Percentiles rank a stretch among this genome's conserved stretches.
Evolutionary conservation across 257 asterid species (phyloP).

Genomic region (Mentha longifolia): DNA sequence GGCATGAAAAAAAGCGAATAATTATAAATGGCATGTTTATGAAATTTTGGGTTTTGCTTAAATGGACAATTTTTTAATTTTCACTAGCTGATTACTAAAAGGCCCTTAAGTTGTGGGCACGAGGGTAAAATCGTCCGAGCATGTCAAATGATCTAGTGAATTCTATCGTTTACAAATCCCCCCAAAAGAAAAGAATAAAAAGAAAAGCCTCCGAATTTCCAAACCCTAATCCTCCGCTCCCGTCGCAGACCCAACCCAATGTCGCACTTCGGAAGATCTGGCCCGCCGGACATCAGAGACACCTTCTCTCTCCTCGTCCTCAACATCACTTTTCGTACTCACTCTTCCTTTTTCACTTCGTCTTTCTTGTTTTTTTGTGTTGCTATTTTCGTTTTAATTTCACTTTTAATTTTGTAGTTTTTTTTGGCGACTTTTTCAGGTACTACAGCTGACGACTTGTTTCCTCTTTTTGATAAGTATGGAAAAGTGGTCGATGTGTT

Average conservation of each 20-base stretch:
- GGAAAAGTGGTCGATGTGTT: constrained; percentile 89
- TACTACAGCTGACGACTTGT: constrained; percentile 83
- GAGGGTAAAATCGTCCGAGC: constrained; percentile 34
- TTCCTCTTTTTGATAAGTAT: constrained; percentile 78
- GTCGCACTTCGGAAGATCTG: constrained; percentile 83
- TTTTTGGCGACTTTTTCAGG: constrained; percentile 40
- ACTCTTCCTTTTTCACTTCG: neutral
- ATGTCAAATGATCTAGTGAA: constrained; percentile 9
- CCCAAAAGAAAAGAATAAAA: neutral
- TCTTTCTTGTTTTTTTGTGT: neutral
- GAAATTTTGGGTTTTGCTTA: no score
- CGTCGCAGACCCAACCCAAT: constrained; percentile 33
- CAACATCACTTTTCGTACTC: constrained; percentile 72
- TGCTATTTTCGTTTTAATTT: neutral
- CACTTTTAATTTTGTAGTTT: neutral
- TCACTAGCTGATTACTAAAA: no score
- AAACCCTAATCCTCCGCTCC: neutral
- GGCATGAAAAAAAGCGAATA: no score
- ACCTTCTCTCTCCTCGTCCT: constrained; percentile 77
- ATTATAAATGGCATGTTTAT: no score
- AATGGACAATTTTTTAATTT: no score
- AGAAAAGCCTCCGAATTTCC: constrained; percentile 3
- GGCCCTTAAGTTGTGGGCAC: no score
- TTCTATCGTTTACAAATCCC: constrained; percentile 5
- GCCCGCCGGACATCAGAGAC: constrained; percentile 84